Evolutionary conservation across 202 grass and related monocot genomes (phyloP).

Genomic region (Carex sylvatica): DNA sequence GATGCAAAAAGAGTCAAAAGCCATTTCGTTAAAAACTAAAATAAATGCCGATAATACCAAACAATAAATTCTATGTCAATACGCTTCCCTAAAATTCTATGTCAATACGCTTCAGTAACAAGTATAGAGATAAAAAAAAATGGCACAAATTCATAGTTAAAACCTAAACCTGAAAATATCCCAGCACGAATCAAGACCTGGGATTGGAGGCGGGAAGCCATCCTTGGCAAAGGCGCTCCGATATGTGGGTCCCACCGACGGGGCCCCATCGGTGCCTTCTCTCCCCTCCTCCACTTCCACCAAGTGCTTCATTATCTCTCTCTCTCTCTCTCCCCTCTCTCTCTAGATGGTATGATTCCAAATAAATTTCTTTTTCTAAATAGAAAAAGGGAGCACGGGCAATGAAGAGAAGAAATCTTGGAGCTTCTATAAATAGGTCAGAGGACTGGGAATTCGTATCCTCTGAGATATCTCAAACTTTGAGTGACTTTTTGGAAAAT

Average conservation of each 20-base stretch:
- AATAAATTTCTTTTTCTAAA: not conserved
- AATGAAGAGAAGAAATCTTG: not conserved
- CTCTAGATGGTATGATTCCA: not conserved
- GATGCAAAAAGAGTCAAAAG: not conserved
- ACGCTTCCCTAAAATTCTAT: too few relatives aligned
- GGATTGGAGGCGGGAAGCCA: constrained; percentile 59
- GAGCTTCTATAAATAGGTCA: constrained; percentile 25
- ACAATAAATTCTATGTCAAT: not conserved
- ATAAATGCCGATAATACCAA: not conserved
- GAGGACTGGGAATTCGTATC: not conserved
- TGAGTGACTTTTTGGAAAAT: too few relatives aligned
- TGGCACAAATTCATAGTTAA: not conserved
- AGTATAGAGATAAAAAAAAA: not conserved
- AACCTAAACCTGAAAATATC: constrained; percentile 70
- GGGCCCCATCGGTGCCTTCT: constrained; percentile 37
- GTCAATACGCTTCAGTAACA: not conserved
- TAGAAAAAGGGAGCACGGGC: not conserved
- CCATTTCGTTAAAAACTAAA: not conserved
- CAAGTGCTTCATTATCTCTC: constrained; percentile 58
- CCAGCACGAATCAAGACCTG: constrained; percentile 68
- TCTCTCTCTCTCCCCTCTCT: not conserved
- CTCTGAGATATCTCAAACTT: too few relatives aligned
- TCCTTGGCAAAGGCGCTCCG: constrained; percentile 70
- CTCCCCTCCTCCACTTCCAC: constrained; percentile 58
- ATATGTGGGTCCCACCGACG: constrained; percentile 60